phyloP scores from a whole-genome alignment of 2,329 filamentous ascomycete species.

The Aspergillus fumigatus region DNA sequence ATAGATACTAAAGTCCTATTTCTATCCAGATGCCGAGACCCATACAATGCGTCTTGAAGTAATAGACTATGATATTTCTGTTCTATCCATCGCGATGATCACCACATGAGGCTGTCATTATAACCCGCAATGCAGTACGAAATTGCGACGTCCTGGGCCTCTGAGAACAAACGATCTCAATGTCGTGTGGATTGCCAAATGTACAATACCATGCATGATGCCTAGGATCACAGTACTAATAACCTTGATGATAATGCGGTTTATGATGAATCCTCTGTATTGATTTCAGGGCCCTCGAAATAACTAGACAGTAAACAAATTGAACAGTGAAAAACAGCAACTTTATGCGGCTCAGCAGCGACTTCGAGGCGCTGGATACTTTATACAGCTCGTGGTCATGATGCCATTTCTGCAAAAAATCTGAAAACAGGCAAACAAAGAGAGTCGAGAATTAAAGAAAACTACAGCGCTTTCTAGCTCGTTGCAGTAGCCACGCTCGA shows the following conservation, averaged over 20 bases:
- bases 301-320: slow-evolving; percentile 23
- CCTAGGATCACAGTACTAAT: slow-evolving; percentile 15
- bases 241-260: slow-evolving; percentile 24
- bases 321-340: slow-evolving; percentile 13
- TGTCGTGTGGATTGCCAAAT: too few relatives aligned
- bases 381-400: slow-evolving; percentile 36
- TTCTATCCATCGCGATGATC: neutral
- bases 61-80: neutral
- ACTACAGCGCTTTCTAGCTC: slow-evolving; percentile 3
- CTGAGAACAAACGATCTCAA: neutral
- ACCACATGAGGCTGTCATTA: neutral
- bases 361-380: slow-evolving; percentile 21
- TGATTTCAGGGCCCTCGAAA: slow-evolving; percentile 34
- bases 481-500: slow-evolving; percentile 7
- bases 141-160: too few relatives aligned
- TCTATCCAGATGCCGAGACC: neutral
- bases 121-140: too few relatives aligned
- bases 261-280: slow-evolving; percentile 10
- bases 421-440: slow-evolving; percentile 11
- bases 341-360: slow-evolving; percentile 15
- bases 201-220: neutral
- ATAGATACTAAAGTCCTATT: neutral
- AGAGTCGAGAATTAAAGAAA: neutral
- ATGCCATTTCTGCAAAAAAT: slow-evolving; percentile 14
- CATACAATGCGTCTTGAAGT: neutral